phyloP scores from a whole-genome alignment of 805 yeast species.

The Kockiozyma suomiensis region DNA sequence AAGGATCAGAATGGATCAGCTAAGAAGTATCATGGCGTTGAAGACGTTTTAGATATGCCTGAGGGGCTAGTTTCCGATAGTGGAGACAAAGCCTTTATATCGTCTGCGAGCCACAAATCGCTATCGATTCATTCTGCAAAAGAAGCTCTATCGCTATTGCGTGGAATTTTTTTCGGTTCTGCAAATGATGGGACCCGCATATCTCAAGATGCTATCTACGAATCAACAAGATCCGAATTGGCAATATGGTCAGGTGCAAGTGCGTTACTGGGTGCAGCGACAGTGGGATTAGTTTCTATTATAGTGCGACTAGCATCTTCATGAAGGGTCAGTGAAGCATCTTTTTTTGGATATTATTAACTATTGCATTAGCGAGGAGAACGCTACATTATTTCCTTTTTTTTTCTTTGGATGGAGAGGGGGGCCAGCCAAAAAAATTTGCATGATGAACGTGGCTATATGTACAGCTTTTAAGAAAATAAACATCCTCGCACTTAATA shows the following conservation, averaged over 20 bases:
- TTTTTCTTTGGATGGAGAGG: neutral
- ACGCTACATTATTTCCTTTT: neutral
- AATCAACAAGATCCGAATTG: conserved; percentile 19
- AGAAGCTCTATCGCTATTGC: neutral
- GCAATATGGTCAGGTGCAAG: conserved; percentile 20
- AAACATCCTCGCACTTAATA: no score
- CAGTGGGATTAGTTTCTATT: conserved; percentile 2
- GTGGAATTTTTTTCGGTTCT: conserved; percentile 3
- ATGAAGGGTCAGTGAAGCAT: neutral
- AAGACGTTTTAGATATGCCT: conserved; percentile 5
- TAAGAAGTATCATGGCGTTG: neutral
- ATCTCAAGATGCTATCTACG: conserved; percentile 10
- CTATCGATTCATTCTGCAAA: neutral
- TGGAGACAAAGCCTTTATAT: neutral
- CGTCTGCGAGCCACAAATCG: neutral
- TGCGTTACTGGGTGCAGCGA: conserved; percentile 21
- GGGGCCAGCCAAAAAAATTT: no score
- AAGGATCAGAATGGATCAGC: neutral
- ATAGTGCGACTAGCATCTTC: neutral
- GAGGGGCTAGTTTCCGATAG: neutral
- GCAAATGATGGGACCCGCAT: neutral
- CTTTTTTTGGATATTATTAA: neutral
- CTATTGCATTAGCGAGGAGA: neutral
- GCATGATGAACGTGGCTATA: no score
- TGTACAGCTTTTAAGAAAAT: no score